Conservation (phyloP, 441 rosid species). For the Theobroma grandiflorum region DNA sequence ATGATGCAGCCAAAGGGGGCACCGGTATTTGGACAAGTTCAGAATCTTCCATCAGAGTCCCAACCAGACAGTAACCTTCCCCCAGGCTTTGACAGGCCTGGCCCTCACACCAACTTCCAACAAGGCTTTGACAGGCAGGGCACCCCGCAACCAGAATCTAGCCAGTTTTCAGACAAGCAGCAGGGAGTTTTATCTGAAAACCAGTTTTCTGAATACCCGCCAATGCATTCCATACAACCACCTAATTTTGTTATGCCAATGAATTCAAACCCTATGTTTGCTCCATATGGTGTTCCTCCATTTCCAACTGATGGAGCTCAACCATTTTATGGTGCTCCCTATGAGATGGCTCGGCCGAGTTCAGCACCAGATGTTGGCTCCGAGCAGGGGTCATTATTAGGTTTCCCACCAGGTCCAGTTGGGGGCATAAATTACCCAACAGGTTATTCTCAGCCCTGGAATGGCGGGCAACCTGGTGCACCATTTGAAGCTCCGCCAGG, state of each 20-base stretch:
- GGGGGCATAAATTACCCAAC: conserved; percentile 56
- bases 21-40: conserved; percentile 64
- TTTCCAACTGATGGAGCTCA: conserved; percentile 76
- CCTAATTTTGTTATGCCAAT: conserved; percentile 66
- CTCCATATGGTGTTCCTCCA: conserved; percentile 62
- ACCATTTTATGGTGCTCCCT: conserved; percentile 65
- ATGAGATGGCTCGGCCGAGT: conserved; percentile 59
- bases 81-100: conserved; percentile 69
- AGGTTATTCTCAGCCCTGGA: conserved; percentile 80
- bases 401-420: conserved; percentile 68
- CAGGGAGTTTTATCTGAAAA: conserved; percentile 55
- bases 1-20: conserved; percentile 54
- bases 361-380: conserved; percentile 61
- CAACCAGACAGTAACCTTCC: conserved; percentile 60
- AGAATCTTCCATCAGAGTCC: conserved; percentile 49
- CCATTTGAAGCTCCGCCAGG: conserved; percentile 46
- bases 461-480: conserved; percentile 46
- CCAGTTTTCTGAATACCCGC: conserved; percentile 65
- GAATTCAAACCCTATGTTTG: conserved; percentile 63
- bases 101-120: conserved; percentile 47
- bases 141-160: conserved; percentile 56
- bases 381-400: conserved; percentile 78
- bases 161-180: conserved; percentile 54
- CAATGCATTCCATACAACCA: conserved; percentile 70
- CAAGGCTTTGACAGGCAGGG: conserved; percentile 45